Evolutionary conservation across 1,284 basidiomycete species (phyloP).

Genomic region (Leccinum variabile): DNA sequence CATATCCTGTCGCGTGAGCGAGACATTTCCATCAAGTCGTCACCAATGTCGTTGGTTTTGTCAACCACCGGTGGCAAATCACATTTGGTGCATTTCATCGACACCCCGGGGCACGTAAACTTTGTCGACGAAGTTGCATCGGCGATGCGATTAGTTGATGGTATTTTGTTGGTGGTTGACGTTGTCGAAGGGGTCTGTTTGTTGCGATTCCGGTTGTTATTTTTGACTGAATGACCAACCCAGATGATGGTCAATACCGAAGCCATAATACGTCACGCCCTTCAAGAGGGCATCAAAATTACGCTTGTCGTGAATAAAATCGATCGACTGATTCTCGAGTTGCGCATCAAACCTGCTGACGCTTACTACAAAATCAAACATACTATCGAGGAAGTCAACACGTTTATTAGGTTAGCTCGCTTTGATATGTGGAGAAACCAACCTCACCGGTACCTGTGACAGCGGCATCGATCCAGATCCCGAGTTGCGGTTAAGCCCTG

Average conservation of each 20-base stretch:
- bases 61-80: slow-evolving; percentile 91
- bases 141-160: slow-evolving; percentile 87
- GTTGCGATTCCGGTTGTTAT: slow-evolving; percentile 2
- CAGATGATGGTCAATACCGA: slow-evolving; percentile 91
- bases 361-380: slow-evolving; percentile 99
- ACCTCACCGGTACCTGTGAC: slow-evolving; percentile 10
- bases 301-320: slow-evolving; percentile 98
- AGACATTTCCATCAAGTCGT: slow-evolving; percentile 94
- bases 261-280: slow-evolving; percentile 80
- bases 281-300: slow-evolving; percentile 88
- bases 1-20: slow-evolving; percentile 88
- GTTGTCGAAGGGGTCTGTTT: slow-evolving; percentile 87
- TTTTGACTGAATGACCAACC: slow-evolving; percentile 14
- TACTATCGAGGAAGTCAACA: slow-evolving; percentile 98
- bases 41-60: slow-evolving; percentile 92
- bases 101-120: slow-evolving; percentile 98
- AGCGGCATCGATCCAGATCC: slow-evolving; percentile 90
- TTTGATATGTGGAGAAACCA: slow-evolving; percentile 3
- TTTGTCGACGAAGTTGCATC: slow-evolving; percentile 96
- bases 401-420: slow-evolving; percentile 75
- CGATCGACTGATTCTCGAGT: slow-evolving; percentile 94
- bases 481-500: slow-evolving; percentile 85
- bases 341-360: slow-evolving; percentile 93
- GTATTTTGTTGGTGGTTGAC: slow-evolving; percentile 92
- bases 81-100: slow-evolving; percentile 90